Percentiles rank a stretch among this genome's conserved stretches.
Evolutionary conservation across 208 protist species (phyloP).

Genomic region (Crithidia brevicula): DNA sequence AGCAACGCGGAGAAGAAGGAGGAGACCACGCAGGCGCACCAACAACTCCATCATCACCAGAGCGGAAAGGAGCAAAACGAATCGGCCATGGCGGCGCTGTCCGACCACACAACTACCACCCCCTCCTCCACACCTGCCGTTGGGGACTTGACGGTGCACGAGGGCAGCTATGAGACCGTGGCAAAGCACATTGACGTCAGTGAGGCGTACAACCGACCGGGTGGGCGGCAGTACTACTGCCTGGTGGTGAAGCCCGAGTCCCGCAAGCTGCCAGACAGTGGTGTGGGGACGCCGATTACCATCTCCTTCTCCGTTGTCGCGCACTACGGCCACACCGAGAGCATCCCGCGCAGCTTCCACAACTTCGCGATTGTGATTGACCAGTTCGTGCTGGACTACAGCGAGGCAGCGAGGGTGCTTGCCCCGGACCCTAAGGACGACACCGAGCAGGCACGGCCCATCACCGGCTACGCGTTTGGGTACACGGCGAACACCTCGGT

Average conservation of each 20-base stretch:
- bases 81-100: constrained; percentile 4
- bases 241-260: constrained; percentile 44
- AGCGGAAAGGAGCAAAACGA: constrained; percentile 17
- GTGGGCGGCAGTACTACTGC: constrained; percentile 50
- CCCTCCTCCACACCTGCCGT: neutral
- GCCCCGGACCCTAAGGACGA: constrained; percentile 22
- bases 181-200: constrained; percentile 48
- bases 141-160: constrained; percentile 7
- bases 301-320: constrained; percentile 57
- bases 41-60: neutral
- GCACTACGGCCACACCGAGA: constrained; percentile 32
- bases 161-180: constrained; percentile 41
- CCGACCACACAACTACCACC: neutral
- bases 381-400: constrained; percentile 61
- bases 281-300: constrained; percentile 45
- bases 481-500: constrained; percentile 55
- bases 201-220: constrained; percentile 63
- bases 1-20: constrained; percentile 22
- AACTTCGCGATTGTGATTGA: constrained; percentile 53
- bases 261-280: constrained; percentile 23
- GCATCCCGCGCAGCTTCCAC: constrained; percentile 49
- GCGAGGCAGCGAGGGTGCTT: constrained; percentile 25
- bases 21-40: constrained; percentile 8
- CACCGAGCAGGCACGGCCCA: constrained; percentile 11
- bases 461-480: constrained; percentile 58